These are phyloP conservation scores for Penstemon newberryi DNA, from an alignment of 257 asterid species.

Conservation along the genomic window DNA sequence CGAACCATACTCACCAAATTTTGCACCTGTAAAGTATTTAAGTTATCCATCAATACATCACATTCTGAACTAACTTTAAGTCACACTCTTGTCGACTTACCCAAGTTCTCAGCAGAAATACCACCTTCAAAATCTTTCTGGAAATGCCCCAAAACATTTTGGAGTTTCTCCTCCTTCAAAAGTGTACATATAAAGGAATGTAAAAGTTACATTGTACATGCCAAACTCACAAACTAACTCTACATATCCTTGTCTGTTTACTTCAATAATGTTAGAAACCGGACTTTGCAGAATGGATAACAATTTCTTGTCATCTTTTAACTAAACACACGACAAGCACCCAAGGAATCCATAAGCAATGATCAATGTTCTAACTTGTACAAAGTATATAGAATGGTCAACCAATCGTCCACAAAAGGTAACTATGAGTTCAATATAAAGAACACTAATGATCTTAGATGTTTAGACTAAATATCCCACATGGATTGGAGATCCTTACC, in stretches of 20 bases:
- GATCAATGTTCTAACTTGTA: conserved; percentile 5
- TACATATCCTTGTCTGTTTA: conserved; percentile 12
- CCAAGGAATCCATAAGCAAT: conserved; percentile 11
- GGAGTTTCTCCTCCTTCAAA: conserved; percentile 84
- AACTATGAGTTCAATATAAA: conserved; percentile 4
- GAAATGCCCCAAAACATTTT: conserved; percentile 83
- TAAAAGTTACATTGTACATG: conserved; percentile 26
- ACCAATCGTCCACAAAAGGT: not conserved
- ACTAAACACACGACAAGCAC: conserved; percentile 11
- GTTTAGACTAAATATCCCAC: no score
- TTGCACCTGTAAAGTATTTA: conserved; percentile 71
- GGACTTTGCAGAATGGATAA: not conserved
- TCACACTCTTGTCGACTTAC: conserved; percentile 51
- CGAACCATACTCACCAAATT: conserved; percentile 96
- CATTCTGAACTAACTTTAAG: conserved; percentile 28
- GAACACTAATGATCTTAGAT: conserved; percentile 20
- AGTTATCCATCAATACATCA: conserved; percentile 36
- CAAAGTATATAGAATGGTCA: conserved; percentile 29
- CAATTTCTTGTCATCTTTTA: conserved; percentile 6
- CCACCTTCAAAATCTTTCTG: conserved; percentile 99
- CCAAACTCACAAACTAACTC: not conserved
- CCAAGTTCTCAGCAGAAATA: conserved; percentile 94
- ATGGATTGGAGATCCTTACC: not conserved
- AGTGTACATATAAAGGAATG: conserved; percentile 19
- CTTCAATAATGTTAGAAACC: conserved; percentile 22